phyloP scores from a whole-genome alignment of 2,329 filamentous ascomycete species.

The Alternaria sp. region DNA sequence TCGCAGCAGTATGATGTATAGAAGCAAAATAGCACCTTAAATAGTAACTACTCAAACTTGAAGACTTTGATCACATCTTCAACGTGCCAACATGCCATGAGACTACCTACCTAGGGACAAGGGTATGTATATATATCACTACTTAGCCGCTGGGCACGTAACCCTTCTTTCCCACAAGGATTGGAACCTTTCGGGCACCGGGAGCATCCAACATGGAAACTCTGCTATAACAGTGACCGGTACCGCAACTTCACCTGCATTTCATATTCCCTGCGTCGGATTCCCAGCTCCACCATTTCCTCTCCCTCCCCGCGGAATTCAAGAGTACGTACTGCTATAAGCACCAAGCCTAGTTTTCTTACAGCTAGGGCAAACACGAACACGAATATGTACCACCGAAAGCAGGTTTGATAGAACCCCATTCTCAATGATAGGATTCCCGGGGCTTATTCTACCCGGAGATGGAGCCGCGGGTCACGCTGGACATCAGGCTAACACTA shows the following conservation, averaged over 20 bases:
- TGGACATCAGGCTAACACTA: background rate
- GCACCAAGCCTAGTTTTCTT: constrained; percentile 1
- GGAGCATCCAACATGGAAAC: background rate
- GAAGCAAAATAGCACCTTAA: background rate
- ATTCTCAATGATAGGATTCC: background rate
- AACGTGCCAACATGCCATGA: background rate
- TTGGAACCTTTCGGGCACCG: background rate
- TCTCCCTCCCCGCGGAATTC: background rate
- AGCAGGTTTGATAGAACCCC: background rate
- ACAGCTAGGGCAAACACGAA: background rate
- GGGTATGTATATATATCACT: background rate
- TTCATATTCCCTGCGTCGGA: background rate
- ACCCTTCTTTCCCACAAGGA: background rate
- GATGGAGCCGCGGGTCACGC: constrained; percentile 1
- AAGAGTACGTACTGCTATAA: background rate
- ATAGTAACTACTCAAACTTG: background rate
- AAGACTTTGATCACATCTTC: background rate
- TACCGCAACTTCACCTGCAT: constrained; percentile 1
- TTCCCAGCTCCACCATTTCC: background rate
- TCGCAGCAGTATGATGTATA: background rate
- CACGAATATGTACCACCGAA: background rate
- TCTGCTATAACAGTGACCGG: background rate
- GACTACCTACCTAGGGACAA: background rate
- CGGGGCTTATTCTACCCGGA: background rate
- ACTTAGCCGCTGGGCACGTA: background rate